Evolutionary conservation across 1,139 yeast genomes (phyloP), one percentile per base, ranked within the genome.

Genomic region (Hanseniaspora gamundiae): DNA sequence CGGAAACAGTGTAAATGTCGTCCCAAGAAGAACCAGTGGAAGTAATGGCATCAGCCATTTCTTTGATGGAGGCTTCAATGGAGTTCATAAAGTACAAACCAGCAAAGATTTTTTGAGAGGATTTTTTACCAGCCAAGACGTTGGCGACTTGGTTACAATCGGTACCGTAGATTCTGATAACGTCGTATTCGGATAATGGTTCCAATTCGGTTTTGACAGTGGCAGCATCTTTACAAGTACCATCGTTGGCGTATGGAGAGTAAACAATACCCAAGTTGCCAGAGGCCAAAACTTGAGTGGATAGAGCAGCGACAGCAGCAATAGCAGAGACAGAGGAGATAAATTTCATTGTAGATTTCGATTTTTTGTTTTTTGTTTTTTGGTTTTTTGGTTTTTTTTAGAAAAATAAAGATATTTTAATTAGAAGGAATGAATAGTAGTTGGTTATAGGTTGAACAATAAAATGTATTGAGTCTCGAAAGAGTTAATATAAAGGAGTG

Each of bases 141-240:
- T 74, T 74, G 52, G 67, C 74, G 55, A 80, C 87, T 67, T 82
- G 91, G 69, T 67, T 63, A 73, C 94, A 82, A 70, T 82, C 94
- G 55, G 78, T 84, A 68, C 86, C 87, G 70, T 82, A 82, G 52
- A 82, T 68, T 78, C 94, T 80, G 62, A 83, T 75, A 54, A 78
- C 53, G 51, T 69, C 71, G 67, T 62, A 82, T 48, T 64, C 74
- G 40, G 74, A 50, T 55, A 85, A 69, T 49, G 62, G 49, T 40
- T 71, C 67, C 44, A 85, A 57, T 55, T 85, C 95, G 38, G 75
- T 56, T 51, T 74, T 67, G 52, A 85, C 80, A 55, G 72, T 70
- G 33, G 64, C 53, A 41, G 73, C 60, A 33, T 83, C 63, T 71
- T 84, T 85, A 73, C 95, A 85, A 30, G 70, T 69, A 65, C 94